phyloP scores from a whole-genome alignment of 1,284 basidiomycete genomes.

The Macrocystidia cucumis region DNA sequence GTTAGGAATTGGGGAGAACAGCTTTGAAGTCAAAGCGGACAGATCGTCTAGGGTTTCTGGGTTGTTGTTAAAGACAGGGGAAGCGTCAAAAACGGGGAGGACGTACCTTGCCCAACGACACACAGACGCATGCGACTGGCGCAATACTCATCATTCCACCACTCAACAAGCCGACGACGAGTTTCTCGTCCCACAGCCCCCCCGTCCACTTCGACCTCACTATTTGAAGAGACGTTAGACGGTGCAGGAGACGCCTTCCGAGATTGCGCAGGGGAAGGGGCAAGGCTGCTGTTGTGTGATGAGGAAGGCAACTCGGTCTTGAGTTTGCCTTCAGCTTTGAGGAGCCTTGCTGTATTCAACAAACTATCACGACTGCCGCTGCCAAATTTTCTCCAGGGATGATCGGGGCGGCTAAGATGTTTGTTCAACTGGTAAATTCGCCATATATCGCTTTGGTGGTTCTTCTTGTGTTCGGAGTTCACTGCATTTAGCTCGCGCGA shows the following conservation, averaged over 20 bases:
- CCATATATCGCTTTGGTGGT: slow-evolving; percentile 93
- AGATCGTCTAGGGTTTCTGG: slow-evolving; percentile 80
- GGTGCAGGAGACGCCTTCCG: slow-evolving; percentile 56
- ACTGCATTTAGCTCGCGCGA: slow-evolving; percentile 95
- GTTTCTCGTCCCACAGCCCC: slow-evolving; percentile 81
- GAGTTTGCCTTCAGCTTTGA: slow-evolving; percentile 26
- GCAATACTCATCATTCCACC: slow-evolving; percentile 93
- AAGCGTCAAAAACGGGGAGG: slow-evolving; percentile 3
- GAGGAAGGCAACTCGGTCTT: too few relatives aligned
- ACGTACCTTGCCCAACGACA: slow-evolving; percentile 79
- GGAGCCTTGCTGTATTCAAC: slow-evolving; percentile 56
- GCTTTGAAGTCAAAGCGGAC: slow-evolving; percentile 56
- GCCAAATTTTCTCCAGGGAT: slow-evolving; percentile 92
- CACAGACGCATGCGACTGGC: slow-evolving; percentile 92
- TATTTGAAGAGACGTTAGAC: slow-evolving; percentile 42
- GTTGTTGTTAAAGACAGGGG: slow-evolving; percentile 1
- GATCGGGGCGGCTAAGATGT: slow-evolving; percentile 71
- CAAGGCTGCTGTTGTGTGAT: slow-evolving; percentile 22
- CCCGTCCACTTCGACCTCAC: slow-evolving; percentile 64
- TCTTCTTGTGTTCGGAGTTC: slow-evolving; percentile 98
- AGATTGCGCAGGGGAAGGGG: slow-evolving; percentile 43
- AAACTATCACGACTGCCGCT: slow-evolving; percentile 87
- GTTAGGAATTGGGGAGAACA: slow-evolving; percentile 78
- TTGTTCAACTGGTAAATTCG: slow-evolving; percentile 97
- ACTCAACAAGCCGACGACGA: slow-evolving; percentile 86